Evolutionary conservation across 2,329 filamentous ascomycete genomes (phyloP), one percentile per base, ranked within the genome.

Genomic region (Alternaria burnsii): DNA sequence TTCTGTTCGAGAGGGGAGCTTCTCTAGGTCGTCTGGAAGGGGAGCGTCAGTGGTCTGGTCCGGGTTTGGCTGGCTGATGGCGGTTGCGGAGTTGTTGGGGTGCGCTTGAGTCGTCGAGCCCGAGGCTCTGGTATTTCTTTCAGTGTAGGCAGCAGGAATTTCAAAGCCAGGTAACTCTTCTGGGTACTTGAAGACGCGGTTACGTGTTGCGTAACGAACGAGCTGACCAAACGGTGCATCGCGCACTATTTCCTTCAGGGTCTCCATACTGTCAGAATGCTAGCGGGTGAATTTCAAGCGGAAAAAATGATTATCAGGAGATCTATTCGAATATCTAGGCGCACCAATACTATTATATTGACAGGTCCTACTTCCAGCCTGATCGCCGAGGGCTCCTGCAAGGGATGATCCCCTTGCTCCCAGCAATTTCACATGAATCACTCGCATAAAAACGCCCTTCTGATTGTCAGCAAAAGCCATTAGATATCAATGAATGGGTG

Each of bases 171-270:
- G 66, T 60, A 78, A 79, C 63, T 90, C 88, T 77, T 89, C 87
- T 16, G 87, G 86, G 61, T 89, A 89, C 59, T 83, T 81, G 12
- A 89, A 78, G 43, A 85, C 71, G 42, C 76, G 81, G 70, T 87
- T 87, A 32, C 76, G 75, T 3, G 86, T 86, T 55, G 83, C 51
- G 67, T 80, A 85, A 67, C 87, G 82, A 65, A 89, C 81, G 50
- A 88, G 66, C 66, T 89, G 86, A 66, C 87, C 87, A 63, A 88
- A 67, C 28, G 87, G 82, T 60, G 87, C 82, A 58, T 89, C 87
- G 71, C 86, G 80, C 58, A 89, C 78, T 5, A 83, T 51, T 16
- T 48, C 44, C 18, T 5, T 34, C 0, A 48, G 14, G 0, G 28
- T 34, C 1, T 48, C 44, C 44, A 48, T 48, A 9, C 4, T 16